phyloP scores from a whole-genome alignment of 768 basidiomycete genomes.

The Mrakia blollopis region DNA sequence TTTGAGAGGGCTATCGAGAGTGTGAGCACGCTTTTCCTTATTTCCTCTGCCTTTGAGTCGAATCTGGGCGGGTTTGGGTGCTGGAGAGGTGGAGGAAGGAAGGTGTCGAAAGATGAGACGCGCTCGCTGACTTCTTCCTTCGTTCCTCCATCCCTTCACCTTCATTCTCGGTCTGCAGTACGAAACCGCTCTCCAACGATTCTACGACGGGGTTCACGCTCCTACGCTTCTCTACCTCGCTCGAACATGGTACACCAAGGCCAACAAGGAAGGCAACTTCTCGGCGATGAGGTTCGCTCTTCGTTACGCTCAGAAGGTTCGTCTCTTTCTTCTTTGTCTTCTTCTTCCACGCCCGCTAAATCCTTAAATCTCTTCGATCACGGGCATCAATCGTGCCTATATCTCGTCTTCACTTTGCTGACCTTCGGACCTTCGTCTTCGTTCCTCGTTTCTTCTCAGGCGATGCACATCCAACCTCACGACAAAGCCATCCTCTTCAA shows the following conservation, averaged over 20 bases:
- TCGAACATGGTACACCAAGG: constrained; percentile 90
- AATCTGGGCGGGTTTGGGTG: no score
- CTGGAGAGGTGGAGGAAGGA: no score
- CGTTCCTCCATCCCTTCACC: no score
- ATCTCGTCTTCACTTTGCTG: no score
- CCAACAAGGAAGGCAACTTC: constrained; percentile 80
- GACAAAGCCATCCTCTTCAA: constrained; percentile 93
- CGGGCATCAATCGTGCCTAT: no score
- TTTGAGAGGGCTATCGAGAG: constrained; percentile 94
- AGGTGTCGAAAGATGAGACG: not conserved
- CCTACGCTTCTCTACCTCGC: constrained; percentile 77
- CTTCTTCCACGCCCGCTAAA: not conserved
- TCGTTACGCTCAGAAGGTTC: constrained; percentile 71
- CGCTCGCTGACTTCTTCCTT: not conserved
- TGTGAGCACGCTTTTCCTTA: constrained; percentile 49
- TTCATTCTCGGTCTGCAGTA: constrained; percentile 58
- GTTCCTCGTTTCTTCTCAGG: constrained; percentile 51
- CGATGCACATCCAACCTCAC: constrained; percentile 71
- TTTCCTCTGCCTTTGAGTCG: no score
- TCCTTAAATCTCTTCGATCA: no score
- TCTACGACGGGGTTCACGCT: constrained; percentile 67
- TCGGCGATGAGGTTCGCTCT: constrained; percentile 76
- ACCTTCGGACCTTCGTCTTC: not conserved
- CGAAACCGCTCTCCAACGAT: constrained; percentile 78
- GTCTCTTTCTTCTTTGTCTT: constrained; percentile 32